These are phyloP conservation scores for Aciculoconidium aculeatum DNA, from an alignment of 805 yeast genomes.

Conservation along the genomic window DNA sequence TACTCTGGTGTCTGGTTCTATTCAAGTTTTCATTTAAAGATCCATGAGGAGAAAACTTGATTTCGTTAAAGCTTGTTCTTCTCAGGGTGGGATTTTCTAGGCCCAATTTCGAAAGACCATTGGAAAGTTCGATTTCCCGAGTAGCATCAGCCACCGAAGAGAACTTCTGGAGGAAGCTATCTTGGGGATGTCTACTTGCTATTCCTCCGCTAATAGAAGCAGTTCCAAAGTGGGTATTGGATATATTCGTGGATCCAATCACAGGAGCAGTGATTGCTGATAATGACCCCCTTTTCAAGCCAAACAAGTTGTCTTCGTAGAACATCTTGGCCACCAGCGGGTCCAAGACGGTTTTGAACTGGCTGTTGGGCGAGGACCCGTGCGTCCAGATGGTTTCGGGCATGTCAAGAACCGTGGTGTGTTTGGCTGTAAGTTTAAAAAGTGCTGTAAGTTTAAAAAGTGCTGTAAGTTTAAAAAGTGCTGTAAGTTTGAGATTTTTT, in stretches of 20 bases:
- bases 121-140: slow-evolving; percentile 51
- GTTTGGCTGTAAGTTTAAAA: too few species aligned
- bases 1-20: slow-evolving; percentile 43
- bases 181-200: slow-evolving; percentile 41
- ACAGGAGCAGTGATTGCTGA: slow-evolving; percentile 44
- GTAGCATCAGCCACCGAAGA: slow-evolving; percentile 65
- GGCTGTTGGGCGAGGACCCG: slow-evolving; percentile 12
- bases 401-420: too few species aligned
- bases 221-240: slow-evolving; percentile 41
- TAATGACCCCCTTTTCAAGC: slow-evolving; percentile 42
- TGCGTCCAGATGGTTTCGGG: slow-evolving; percentile 42
- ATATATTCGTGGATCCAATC: slow-evolving; percentile 20
- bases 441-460: too few species aligned
- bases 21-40: slow-evolving; percentile 40
- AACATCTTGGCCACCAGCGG: slow-evolving; percentile 35
- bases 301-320: slow-evolving; percentile 27
- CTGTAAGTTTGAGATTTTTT: too few species aligned
- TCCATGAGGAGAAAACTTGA: slow-evolving; percentile 29
- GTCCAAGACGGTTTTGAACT: slow-evolving; percentile 32
- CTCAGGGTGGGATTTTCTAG: slow-evolving; percentile 38
- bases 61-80: slow-evolving; percentile 44
- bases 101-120: slow-evolving; percentile 33
- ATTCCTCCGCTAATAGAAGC: slow-evolving; percentile 58
- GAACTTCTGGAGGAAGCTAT: slow-evolving; percentile 56
- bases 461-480: too few species aligned